A percentile compares a stretch with the other conserved stretches of the same genome.
Conservation (phyloP, 2,329 filamentous ascomycete genomes). For the Penicillium sp. region DNA sequence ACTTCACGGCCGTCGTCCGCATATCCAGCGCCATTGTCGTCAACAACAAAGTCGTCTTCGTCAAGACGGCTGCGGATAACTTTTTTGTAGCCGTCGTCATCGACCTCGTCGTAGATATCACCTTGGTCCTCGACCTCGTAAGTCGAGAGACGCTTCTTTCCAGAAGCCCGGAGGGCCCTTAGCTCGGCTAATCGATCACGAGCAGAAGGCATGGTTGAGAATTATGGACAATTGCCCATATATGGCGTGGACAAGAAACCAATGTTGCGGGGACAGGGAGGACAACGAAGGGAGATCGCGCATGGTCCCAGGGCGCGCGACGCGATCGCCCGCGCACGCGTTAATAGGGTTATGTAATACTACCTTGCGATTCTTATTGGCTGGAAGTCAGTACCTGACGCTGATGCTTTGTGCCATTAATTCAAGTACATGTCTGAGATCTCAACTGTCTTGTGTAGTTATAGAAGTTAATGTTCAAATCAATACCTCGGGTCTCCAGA, state of each 20-base stretch:
- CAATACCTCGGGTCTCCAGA: no score
- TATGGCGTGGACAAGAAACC: conserved; percentile 7
- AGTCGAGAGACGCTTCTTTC: conserved; percentile 81
- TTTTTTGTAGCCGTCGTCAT: conserved; percentile 96
- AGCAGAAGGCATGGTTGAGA: conserved; percentile 28
- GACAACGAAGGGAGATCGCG: conserved; percentile 13
- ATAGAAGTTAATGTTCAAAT: no score
- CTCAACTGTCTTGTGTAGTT: no score
- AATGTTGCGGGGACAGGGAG: conserved; percentile 19
- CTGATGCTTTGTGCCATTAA: no score
- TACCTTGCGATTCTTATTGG: neutral
- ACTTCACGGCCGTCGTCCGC: conserved; percentile 93
- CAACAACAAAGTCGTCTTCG: conserved; percentile 95
- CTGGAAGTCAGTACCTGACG: neutral
- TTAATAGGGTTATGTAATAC: conserved; percentile 25
- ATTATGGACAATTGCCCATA: conserved; percentile 15
- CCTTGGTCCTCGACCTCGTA: conserved; percentile 82
- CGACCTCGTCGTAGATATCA: conserved; percentile 89
- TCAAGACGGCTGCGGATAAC: conserved; percentile 83
- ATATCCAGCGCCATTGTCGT: conserved; percentile 96
- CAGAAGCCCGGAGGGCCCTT: conserved; percentile 73
- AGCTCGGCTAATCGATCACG: conserved; percentile 59
- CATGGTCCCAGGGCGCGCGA: conserved; percentile 10
- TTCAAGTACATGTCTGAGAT: no score
- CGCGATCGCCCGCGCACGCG: conserved; percentile 12